These are phyloP conservation scores for Olyra latifolia DNA, from an alignment of 176 grass and related monocot genomes.

Conservation along the genomic window DNA sequence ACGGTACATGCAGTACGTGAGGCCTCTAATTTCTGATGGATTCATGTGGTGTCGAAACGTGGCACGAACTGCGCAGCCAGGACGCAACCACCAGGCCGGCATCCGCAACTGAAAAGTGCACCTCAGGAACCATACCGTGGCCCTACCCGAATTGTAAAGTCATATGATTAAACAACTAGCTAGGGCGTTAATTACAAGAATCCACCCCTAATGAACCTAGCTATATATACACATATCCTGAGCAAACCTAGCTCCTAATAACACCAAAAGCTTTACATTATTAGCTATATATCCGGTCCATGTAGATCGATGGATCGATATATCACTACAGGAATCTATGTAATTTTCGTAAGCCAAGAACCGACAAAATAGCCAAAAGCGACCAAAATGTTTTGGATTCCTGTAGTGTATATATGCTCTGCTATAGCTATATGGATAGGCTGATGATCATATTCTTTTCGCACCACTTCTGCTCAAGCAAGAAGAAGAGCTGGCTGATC, in stretches of 20 bases:
- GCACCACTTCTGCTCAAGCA: not conserved
- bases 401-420: not conserved
- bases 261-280: conserved; percentile 9
- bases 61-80: conserved; percentile 23
- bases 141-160: conserved; percentile 14
- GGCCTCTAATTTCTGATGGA: not conserved
- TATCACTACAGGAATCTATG: too few relatives aligned
- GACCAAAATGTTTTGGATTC: too few relatives aligned
- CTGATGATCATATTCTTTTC: not conserved
- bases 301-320: not conserved
- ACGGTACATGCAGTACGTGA: not conserved
- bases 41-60: conserved; percentile 45
- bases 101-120: conserved; percentile 34
- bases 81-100: conserved; percentile 25
- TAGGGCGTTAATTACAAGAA: too few relatives aligned
- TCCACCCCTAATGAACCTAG: not conserved
- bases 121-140: conserved; percentile 30
- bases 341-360: too few relatives aligned
- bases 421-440: not conserved
- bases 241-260: not conserved
- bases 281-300: not conserved
- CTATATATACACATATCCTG: not conserved
- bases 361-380: too few relatives aligned
- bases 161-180: conserved; percentile 15
- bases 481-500: not conserved